Evolutionary conservation across 2,329 filamentous ascomycete species (phyloP).

Genomic region (Botrytis fabae): DNA sequence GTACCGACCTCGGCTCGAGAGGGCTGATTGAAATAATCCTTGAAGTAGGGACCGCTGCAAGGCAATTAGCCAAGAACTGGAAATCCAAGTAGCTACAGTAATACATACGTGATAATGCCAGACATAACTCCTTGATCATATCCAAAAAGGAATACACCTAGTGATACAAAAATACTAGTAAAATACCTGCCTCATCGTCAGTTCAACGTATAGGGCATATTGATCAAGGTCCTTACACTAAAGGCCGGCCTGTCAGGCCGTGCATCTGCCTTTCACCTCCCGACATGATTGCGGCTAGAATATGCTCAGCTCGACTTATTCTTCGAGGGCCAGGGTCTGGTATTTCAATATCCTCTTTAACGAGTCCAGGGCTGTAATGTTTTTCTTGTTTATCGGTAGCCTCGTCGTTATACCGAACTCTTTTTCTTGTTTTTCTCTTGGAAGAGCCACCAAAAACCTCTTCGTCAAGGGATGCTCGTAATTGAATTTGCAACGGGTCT

Average conservation of each 20-base stretch:
- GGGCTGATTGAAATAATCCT: conserved; percentile 88
- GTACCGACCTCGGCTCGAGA: conserved; percentile 86
- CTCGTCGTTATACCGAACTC: conserved; percentile 64
- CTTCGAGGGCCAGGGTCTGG: conserved; percentile 65
- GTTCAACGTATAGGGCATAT: conserved; percentile 12
- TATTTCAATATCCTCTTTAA: conserved; percentile 80
- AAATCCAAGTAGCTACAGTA: not conserved
- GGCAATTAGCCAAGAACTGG: conserved; percentile 28
- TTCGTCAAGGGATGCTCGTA: conserved; percentile 65
- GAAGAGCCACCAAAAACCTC: conserved; percentile 55
- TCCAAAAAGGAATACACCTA: conserved; percentile 85
- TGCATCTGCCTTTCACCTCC: conserved; percentile 74
- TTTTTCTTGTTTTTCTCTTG: conserved; percentile 55
- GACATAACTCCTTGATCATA: conserved; percentile 93
- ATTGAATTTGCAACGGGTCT: conserved; percentile 73
- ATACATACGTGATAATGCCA: conserved; percentile 62
- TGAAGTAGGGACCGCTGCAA: conserved; percentile 78
- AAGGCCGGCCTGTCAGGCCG: conserved; percentile 91
- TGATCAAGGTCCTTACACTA: conserved; percentile 64
- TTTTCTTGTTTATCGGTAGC: conserved; percentile 46
- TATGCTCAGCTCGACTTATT: conserved; percentile 66
- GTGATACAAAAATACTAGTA: conserved; percentile 84
- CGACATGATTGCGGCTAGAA: conserved; percentile 84
- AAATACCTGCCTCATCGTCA: conserved; percentile 67
- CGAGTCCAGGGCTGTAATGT: conserved; percentile 43